A percentile compares a stretch with the other conserved stretches of the same genome.
Conservation (phyloP, 805 yeast genomes). For the Maudiozyma turicensis region DNA sequence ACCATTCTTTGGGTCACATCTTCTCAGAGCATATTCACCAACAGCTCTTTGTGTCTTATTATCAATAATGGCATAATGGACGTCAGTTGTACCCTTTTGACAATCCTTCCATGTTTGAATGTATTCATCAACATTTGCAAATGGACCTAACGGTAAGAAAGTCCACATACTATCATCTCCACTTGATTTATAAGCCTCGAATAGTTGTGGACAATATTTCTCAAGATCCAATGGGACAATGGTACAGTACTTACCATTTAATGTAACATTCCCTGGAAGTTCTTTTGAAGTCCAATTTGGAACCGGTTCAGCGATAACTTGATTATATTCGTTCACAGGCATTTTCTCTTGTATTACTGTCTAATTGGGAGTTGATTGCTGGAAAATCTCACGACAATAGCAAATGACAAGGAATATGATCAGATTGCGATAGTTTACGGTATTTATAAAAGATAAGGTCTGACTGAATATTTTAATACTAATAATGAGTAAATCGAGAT, state of each 20-base stretch:
- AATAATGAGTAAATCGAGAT: too few relatives aligned
- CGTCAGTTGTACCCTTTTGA: neutral
- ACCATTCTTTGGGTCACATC: conserved; percentile 23
- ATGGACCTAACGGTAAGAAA: conserved; percentile 13
- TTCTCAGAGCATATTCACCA: conserved; percentile 20
- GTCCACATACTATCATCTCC: conserved; percentile 11
- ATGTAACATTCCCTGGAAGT: conserved; percentile 6
- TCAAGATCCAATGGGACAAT: conserved; percentile 11
- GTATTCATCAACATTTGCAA: neutral
- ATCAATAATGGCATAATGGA: conserved; percentile 18
- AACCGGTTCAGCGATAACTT: neutral
- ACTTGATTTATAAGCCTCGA: conserved; percentile 5
- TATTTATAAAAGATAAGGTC: too few relatives aligned
- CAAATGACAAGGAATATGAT: too few relatives aligned
- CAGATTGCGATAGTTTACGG: neutral
- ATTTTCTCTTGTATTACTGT: neutral
- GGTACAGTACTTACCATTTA: conserved; percentile 11
- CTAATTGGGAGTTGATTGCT: neutral
- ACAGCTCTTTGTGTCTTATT: conserved; percentile 14
- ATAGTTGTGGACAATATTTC: conserved; percentile 9
- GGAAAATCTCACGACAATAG: too few relatives aligned
- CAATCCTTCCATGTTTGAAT: neutral
- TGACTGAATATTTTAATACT: too few relatives aligned
- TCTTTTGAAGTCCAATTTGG: conserved; percentile 8
- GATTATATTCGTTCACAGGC: neutral